Base-by-base conservation (phyloP, 768 basidiomycete species). In the Porpolomopsis calyptriformis region DNA sequence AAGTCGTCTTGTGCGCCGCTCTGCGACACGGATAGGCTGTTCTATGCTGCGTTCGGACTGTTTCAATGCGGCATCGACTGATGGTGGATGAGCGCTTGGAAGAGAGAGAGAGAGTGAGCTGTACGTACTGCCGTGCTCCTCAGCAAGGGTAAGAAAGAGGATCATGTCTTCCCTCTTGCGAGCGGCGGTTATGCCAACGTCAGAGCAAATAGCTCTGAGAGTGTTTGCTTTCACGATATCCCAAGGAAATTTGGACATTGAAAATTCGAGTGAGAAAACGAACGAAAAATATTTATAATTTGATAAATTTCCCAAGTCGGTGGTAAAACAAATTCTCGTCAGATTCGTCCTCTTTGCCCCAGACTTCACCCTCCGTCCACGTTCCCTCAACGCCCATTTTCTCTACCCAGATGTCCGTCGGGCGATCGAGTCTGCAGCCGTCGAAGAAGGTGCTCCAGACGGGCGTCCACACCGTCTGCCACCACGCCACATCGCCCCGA, bases 401-500 rank as follows among this genome's bases (percentile, higher is more conserved):
- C 29, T 68, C 60, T 9, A 79, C 53, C 66, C 70, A 76, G 0
- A 71, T 10, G 56, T 75, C 69, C 2, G 74, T 72, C 9, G 77
- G 75, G 5, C 77, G 65, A 51, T 83, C 80, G 34, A 85, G 53
- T 49, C 64, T 64, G 53, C 85, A 86, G 11, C 84, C 83, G 52
- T 77, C 81, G 45, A 81, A 77, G 1, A 64, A 60, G 1, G 68
- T 33, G 4, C 57, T 55, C 85, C 85, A 88, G 3, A 85, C 4
- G 0, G 84, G 84, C 1, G 80, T 70, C 85, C 83, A 86, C 40
- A 83, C 69, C 0, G 66, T 50, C 59, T 88, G 85, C 82, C 83
- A 86, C 74, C 77, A 75, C 6, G 73, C 73, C 2, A 84, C 73
- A 49, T 80, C 76, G 5, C 53, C 43, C 0, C 61, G 58, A 1